A percentile compares a stretch with the other conserved stretches of the same genome.
These are phyloP conservation scores for Termitomyces sp. DNA, from an alignment of 1,284 basidiomycete species.

Conservation along the genomic window DNA sequence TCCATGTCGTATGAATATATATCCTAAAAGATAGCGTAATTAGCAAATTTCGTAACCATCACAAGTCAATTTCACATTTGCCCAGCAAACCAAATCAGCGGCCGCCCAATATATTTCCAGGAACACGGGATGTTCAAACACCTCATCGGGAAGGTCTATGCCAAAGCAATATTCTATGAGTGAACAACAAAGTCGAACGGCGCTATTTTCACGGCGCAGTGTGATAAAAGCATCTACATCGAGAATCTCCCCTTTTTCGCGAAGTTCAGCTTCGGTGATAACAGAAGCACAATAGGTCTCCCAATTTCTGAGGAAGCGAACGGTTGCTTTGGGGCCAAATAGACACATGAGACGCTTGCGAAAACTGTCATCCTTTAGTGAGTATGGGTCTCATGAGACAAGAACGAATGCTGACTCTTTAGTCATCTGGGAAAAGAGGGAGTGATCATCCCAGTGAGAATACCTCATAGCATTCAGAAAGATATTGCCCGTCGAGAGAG, in stretches of 20 bases:
- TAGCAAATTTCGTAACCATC: conserved; percentile 5
- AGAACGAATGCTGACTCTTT: conserved; percentile 43
- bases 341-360: conserved; percentile 41
- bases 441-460: conserved; percentile 48
- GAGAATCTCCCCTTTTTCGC: conserved; percentile 50
- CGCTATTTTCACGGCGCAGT: conserved; percentile 63
- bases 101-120: conserved; percentile 52
- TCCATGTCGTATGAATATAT: conserved; percentile 73
- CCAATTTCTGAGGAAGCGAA: conserved; percentile 50
- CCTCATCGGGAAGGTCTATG: conserved; percentile 56
- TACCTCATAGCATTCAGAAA: conserved; percentile 51
- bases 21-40: conserved; percentile 37
- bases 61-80: conserved; percentile 45
- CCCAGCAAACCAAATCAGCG: conserved; percentile 64
- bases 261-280: conserved; percentile 53
- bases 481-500: conserved; percentile 46
- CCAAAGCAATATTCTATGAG: conserved; percentile 57
- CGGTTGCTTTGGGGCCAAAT: conserved; percentile 37
- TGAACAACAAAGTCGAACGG: conserved; percentile 57
- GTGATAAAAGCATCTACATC: conserved; percentile 46
- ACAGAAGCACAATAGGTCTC: conserved; percentile 55
- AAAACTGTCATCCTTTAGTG: conserved; percentile 35
- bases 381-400: neutral
- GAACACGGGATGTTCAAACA: conserved; percentile 52
- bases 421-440: conserved; percentile 51